Evolutionary conservation across 2,329 filamentous ascomycete genomes (phyloP).

Genomic region (Cercospora zeina): DNA sequence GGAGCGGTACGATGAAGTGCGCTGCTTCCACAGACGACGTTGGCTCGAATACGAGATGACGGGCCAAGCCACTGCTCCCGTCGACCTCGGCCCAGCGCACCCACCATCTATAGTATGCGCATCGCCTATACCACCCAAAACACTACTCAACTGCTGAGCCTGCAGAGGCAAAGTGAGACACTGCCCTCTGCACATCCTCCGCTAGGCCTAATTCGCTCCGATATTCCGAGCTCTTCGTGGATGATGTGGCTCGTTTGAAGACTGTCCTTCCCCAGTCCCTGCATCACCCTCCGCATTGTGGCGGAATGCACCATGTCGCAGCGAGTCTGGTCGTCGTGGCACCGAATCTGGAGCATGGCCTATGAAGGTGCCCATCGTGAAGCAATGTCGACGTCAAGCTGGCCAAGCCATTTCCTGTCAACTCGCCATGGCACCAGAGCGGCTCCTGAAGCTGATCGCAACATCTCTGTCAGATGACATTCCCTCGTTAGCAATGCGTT

Average conservation of each 20-base stretch:
- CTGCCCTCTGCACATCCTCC: background rate
- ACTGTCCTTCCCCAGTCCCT: background rate
- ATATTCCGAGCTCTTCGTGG: background rate
- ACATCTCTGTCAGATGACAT: background rate
- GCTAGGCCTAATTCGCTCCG: background rate
- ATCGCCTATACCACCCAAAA: background rate
- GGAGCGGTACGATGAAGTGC: background rate
- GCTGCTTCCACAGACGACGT: background rate
- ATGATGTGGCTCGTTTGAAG: background rate
- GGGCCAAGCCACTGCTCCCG: background rate
- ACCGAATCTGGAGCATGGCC: background rate
- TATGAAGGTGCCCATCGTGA: background rate
- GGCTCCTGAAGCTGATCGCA: slow-evolving; percentile 3
- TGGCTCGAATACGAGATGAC: background rate
- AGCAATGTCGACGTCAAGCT: background rate
- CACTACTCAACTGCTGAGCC: background rate
- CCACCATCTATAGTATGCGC: background rate
- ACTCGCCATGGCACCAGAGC: background rate
- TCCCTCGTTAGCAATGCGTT: background rate
- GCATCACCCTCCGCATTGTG: background rate
- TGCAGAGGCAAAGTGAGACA: background rate
- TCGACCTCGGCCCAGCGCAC: background rate
- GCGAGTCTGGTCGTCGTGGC: background rate
- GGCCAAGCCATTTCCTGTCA: slow-evolving; percentile 4
- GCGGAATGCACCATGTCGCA: background rate